Base-by-base conservation (phyloP, 495 filamentous ascomycete genomes). In the Annulohypoxylon moriforme region DNA sequence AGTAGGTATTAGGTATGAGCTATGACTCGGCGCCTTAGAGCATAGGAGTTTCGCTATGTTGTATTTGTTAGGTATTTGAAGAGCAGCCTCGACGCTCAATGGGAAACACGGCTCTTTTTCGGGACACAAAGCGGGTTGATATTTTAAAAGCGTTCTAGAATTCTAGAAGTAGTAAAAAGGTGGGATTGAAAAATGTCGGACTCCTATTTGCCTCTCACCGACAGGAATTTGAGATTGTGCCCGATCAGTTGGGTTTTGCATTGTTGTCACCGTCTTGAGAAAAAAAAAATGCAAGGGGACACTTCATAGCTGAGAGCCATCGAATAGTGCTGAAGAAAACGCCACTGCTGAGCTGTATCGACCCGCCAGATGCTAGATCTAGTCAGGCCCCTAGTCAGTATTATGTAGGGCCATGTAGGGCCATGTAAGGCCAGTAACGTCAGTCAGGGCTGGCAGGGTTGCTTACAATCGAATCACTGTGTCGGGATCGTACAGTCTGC, bases 261-360 rank as follows among this genome's bases (percentile, higher is more conserved):
- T 52, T 25, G 46, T 50, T 50, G 50, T 33, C 29, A 34, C 29
- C 50, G 50, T 34, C 50, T 55, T 11, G 6, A 25, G 11, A 49
- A 49, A 3, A 49, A 49, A 49, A 49, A 53, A 33, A 55, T 55
- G 50, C 50, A 55, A 55, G 50, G 50, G 50, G 50, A 34, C 27
- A 55, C 29, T 55, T 31, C 29, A 55, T n/a, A 55, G 50, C 50
- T 55, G 44, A 29, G 44, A 29, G 20, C 16, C 52, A 24, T 52
- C 60, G 38, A 60, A 34, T 66, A 34, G 9, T 16, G 50, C 50
- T 55, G 34, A 58, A 58, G 31, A 58, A 58, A 18, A 73, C 71
- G 71, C 71, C 71, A 73, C 66, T 52, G 66, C 49, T 73, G 71
- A 73, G 71, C 66, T 73, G 71, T 73, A 69, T 63, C 27, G 24